Percentiles rank a stretch among this genome's conserved stretches.
phyloP scores from a whole-genome alignment of 768 basidiomycete genomes.

The Sutorius australiensis region DNA sequence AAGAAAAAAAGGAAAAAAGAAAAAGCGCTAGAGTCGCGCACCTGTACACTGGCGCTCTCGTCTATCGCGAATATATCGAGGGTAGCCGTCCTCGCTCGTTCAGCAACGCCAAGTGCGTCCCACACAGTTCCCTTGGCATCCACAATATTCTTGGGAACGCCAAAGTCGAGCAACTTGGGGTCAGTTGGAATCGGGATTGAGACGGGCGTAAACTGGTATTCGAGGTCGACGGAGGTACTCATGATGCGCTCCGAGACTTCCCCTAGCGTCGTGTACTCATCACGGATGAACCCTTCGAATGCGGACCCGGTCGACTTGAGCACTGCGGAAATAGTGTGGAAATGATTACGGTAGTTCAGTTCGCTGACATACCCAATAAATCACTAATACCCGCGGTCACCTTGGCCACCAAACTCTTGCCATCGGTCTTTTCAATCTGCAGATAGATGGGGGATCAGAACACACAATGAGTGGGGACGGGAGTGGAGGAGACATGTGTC shows the following conservation, averaged over 20 bases:
- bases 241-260: conserved; percentile 88
- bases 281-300: conserved; percentile 75
- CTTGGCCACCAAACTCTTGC: conserved; percentile 55
- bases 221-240: conserved; percentile 79
- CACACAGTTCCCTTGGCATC: conserved; percentile 50
- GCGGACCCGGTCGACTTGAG: conserved; percentile 87
- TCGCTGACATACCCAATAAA: conserved; percentile 58
- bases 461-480: not conserved
- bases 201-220: conserved; percentile 59
- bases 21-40: conserved; percentile 27
- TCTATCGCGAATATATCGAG: conserved; percentile 81
- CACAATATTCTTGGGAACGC: conserved; percentile 32
- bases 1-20: no score
- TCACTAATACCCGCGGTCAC: conserved; percentile 73
- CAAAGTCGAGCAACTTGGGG: conserved; percentile 49
- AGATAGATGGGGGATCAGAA: not conserved
- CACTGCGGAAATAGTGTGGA: conserved; percentile 41
- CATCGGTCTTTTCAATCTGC: conserved; percentile 68
- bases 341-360: not conserved
- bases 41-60: conserved; percentile 91
- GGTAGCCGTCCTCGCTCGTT: conserved; percentile 57
- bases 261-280: conserved; percentile 84
- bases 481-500: not conserved
- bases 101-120: conserved; percentile 52
- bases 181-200: conserved; percentile 47